Percentiles rank a stretch among this genome's conserved stretches.
These are phyloP conservation scores for Fusarium metavorans DNA, from an alignment of 2,329 filamentous ascomycete genomes.

Conservation along the genomic window DNA sequence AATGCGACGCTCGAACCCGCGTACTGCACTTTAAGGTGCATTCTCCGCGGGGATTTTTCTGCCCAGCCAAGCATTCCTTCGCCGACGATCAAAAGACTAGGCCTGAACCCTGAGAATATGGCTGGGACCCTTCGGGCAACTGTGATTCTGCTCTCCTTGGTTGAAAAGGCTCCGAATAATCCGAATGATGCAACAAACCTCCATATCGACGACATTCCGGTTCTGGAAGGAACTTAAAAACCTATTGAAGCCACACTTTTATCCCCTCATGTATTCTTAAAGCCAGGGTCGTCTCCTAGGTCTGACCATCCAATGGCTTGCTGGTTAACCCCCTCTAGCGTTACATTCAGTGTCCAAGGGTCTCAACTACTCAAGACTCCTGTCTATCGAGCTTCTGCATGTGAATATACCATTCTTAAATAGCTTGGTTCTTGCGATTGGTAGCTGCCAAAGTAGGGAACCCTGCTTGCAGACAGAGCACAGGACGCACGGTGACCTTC, in stretches of 20 bases:
- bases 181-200: background rate
- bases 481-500: background rate
- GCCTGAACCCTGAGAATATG: background rate
- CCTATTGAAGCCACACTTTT: background rate
- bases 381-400: background rate
- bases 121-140: background rate
- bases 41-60: background rate
- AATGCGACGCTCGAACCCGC: conserved; percentile 3
- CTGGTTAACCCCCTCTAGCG: background rate
- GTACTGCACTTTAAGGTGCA: conserved; percentile 4
- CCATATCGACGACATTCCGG: background rate
- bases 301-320: too few relatives aligned
- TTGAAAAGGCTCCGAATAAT: background rate
- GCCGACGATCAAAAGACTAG: background rate
- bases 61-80: background rate
- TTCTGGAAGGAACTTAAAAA: background rate
- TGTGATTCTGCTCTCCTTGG: background rate
- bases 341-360: background rate
- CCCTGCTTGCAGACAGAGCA: background rate
- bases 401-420: background rate
- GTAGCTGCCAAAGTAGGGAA: background rate
- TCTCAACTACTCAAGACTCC: background rate
- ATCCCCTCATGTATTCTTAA: background rate
- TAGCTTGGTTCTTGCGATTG: background rate
- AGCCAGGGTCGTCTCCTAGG: background rate